Evolutionary conservation across 2,329 filamentous ascomycete species (phyloP), one percentile per base, ranked within the genome.

Genomic region (Cadophora malorum): DNA sequence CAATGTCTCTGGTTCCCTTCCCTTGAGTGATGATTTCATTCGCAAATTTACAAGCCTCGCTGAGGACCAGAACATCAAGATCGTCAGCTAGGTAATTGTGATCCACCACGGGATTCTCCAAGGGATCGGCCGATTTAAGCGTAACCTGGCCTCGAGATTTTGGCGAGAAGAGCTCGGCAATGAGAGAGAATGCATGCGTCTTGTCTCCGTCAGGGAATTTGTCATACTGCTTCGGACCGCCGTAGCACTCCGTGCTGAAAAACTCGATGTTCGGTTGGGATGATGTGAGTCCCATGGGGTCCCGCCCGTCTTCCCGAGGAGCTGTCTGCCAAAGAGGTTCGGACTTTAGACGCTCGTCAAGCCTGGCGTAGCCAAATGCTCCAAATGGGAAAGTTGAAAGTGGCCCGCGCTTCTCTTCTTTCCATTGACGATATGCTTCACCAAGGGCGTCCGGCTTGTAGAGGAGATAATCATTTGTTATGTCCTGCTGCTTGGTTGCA

Each of bases 361-460:
- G 80, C n/a, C 88, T 83, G 6, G 87, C 84, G 71, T 83, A 91
- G 12, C 83, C 87, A 66, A 90, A 89, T 12, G 82, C 81, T 50
- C 88, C 88, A 63, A 90, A 90, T 10, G 88, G 88, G 72, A 90
- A 89, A 0, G 82, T 84, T 0, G 88, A 86, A 0, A 90, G 79
- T 41, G 87, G 81, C 0, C 88, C 88, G 1, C 81, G 80, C 73
- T 88, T 88, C 62, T 85, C 82, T 35, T 87, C 83, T 75, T 86
- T 83, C 83, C 86, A 90, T 59, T 85, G 80, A 14, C 81, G 76
- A 72, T 86, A 85, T 0, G 85, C 82, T 63, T 83, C 82, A 14
- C 79, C 79, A 21, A 85, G 79, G 31, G 82, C 84, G 70, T 86
- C 80, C 41, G 81, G 81, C 69, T 88, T 86, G 76, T 87, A 86